Evolutionary conservation across 805 yeast genomes (phyloP), one percentile per base, ranked within the genome.

Genomic region (Kuraishia piskuri): DNA sequence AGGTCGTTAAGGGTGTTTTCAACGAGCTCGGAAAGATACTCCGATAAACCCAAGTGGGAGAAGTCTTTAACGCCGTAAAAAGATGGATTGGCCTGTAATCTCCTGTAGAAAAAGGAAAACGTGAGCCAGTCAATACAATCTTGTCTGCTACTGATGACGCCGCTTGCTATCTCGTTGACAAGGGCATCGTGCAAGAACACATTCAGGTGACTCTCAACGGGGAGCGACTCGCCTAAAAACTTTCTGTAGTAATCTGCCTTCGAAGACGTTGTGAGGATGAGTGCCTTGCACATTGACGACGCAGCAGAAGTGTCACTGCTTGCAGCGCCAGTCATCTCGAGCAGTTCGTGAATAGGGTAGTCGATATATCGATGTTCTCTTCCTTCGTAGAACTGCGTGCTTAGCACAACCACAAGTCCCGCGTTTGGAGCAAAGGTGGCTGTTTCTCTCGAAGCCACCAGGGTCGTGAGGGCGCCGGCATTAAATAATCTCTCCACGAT

Each of bases 41-140:
- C 91, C 1, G 96, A 89, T 6, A 92, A 66, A 0, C 95, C 96
- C 26, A 77, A 67, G 48, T 81, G 81, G 1, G 87, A 70, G 2
- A 76, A 72, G 56, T 84, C 88, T 46, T 72, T 73, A 7, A 89
- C 78, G n/a, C 90, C 96, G 63, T 94, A 94, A 64, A 79, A 94
- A 55, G 94, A 82, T 2, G 99, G 97, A 65, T 94, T 94, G 37
- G 79, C 75, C 53, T 82, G 86, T 21, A 94, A 65, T 51, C 98
- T 74, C 57, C 95, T 75, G 68, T 89, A 94, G 62, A 91, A 87
- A 59, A 83, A 87, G 0, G 96, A 78, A 64, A 79, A 88, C 0
- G 97, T 87, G 36, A 94, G 63, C 95, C 96, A 90, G 61, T 92
- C 97, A 55, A 94, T 80, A 60, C 96, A 88, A 59, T 87, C 94